Base-by-base conservation (phyloP, 805 yeast genomes). In the Wickerhamomyces strasburgensis region DNA sequence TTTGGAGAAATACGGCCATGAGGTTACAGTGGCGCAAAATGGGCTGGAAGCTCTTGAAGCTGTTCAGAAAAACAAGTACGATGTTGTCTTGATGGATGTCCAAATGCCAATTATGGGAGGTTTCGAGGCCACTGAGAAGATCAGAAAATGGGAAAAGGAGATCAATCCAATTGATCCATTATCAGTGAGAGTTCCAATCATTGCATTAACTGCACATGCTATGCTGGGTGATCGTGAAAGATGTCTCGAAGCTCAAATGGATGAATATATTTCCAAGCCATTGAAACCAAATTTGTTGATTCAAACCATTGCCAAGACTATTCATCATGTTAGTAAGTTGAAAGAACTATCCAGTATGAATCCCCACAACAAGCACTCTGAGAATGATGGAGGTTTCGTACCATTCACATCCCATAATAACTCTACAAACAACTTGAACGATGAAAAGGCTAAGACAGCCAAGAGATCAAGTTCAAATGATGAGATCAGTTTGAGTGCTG, bases 101-200 rank as follows among this genome's bases (percentile, higher is more conserved):
- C 95, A 85, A 60, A 85, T 85, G 95, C 95, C 95, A 9, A 84
- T 84, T 13, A 86, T 86, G 90, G 95, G 95, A 24, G 95, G 95
- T 0, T 85, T 86, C 58, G 95, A 85, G 56, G 95, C 95, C 4
- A 85, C 95, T 1, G 86, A 81, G 30, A 78, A 78, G 58, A 86
- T 85, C 35, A 68, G 95, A 49, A 87, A 82, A 54, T 85, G 94
- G 93, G 95, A 85, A 60, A 77, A 73, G 64, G 82, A 80, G 58
- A 71, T 79, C 17, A 78, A 80, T 45, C 86, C 88, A 33, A 74
- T 75, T 21, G 80, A 78, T 54, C 72, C 80, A 6, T 70, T 81
- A 33, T 71, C 83, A 23, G 76, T 80, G 42, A 71, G 94, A 42
- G 82, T 90, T 1, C 95, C 95, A 14, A 85, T 85, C 48, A 85